phyloP scores from a whole-genome alignment of 345 rosid genomes.

The Bretschneidera sinensis region DNA sequence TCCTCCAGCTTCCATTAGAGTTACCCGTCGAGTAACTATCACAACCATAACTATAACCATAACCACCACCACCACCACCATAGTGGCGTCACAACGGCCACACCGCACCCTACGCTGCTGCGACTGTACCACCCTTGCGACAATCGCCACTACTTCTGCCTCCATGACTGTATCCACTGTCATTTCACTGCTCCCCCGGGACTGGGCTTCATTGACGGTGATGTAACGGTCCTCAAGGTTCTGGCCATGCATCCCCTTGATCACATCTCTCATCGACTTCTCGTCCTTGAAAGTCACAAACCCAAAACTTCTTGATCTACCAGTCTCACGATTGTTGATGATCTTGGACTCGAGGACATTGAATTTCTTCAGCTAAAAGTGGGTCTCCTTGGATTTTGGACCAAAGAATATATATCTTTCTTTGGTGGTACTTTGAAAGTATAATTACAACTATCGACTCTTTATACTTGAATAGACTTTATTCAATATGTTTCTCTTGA shows the following conservation, averaged over 20 bases:
- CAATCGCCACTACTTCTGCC: conserved; percentile 30
- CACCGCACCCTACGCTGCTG: not conserved
- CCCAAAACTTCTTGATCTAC: conserved; percentile 86
- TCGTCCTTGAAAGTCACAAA: conserved; percentile 82
- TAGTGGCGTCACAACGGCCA: conserved; percentile 33
- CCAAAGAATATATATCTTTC: too few relatives aligned
- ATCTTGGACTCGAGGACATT: too few relatives aligned
- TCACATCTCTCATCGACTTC: conserved; percentile 85
- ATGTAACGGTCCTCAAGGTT: conserved; percentile 81
- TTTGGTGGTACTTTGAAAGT: too few relatives aligned
- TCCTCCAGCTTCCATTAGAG: conserved; percentile 45
- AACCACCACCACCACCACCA: conserved; percentile 32
- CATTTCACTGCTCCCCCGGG: conserved; percentile 49
- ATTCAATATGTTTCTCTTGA: too few relatives aligned
- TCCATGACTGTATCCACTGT: conserved; percentile 33
- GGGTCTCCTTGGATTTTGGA: too few relatives aligned
- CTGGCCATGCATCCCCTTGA: conserved; percentile 88
- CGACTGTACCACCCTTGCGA: conserved; percentile 34
- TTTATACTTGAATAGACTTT: too few relatives aligned
- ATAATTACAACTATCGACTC: too few relatives aligned
- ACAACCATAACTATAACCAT: conserved; percentile 35
- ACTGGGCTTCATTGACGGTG: conserved; percentile 88
- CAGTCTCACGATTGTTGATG: conserved; percentile 88
- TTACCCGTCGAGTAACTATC: conserved; percentile 39
- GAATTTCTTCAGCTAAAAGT: too few relatives aligned